A percentile compares a stretch with the other conserved stretches of the same genome.
phyloP scores from a whole-genome alignment of 805 yeast genomes.

The Saturnispora bothae region DNA sequence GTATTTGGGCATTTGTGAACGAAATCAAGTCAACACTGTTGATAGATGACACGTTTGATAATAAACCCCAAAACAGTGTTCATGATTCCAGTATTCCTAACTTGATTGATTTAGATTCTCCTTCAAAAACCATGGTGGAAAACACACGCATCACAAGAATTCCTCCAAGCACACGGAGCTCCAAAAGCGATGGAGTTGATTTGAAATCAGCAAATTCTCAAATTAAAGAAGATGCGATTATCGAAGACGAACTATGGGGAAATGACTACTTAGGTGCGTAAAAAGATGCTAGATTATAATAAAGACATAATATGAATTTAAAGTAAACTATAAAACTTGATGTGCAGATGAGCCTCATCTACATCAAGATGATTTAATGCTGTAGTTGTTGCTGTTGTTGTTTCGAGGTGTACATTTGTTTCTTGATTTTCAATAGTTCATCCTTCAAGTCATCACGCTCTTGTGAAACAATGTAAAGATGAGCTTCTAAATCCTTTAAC shows the following conservation, averaged over 20 bases:
- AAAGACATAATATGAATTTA: too few species aligned
- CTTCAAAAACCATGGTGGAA: background rate
- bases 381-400: background rate
- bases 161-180: too few species aligned
- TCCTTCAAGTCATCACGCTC: slow-evolving; percentile 74
- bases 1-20: slow-evolving; percentile 41
- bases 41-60: too few species aligned
- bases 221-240: slow-evolving; percentile 10
- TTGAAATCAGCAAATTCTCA: too few species aligned
- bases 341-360: too few species aligned
- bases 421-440: slow-evolving; percentile 46
- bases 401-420: slow-evolving; percentile 32
- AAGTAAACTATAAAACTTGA: too few species aligned
- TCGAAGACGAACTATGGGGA: slow-evolving; percentile 22
- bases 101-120: slow-evolving; percentile 7
- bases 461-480: slow-evolving; percentile 66
- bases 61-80: too few species aligned
- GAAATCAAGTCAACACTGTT: slow-evolving; percentile 32
- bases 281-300: too few species aligned
- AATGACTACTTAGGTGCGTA: slow-evolving; percentile 13
- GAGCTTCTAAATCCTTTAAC: slow-evolving; percentile 76
- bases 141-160: background rate
- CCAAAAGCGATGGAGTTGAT: too few species aligned
- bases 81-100: too few species aligned
- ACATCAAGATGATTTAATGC: too few species aligned